Base-by-base conservation (phyloP, 169 alveolate species). In the Cryptosporidium meleagridis region DNA sequence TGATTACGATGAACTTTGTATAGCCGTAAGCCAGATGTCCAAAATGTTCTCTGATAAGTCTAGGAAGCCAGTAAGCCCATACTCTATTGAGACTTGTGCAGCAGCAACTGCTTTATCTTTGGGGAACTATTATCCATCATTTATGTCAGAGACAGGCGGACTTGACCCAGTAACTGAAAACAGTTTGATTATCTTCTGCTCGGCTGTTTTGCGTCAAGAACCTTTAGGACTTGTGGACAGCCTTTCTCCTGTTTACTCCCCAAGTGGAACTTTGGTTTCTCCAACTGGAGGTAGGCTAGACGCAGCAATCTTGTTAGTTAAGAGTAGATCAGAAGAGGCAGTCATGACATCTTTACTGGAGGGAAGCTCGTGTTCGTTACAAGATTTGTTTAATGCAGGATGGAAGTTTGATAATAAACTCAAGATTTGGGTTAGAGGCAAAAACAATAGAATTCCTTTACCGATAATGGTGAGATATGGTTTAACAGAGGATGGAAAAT, bases 381-480 rank as follows among this genome's bases (percentile, higher is more conserved):
- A 62, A 2, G 89, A 80, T 80, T 7, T 80, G 23, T 59, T 80
- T 33, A 80, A 59, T 80, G 89, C 80, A 9, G 89, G 89, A 7
- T 80, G 89, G 89, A 80, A 29, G 68, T 80, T 44, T 37, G 89
- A 80, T 14, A 80, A 59, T 23, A 80, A 80, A 62, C 52, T 80
- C 33, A 80, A 39, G 48, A 45, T 80, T 39, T 80, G 89, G 89
- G 75, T 39, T 21, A 69, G 89, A 37, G 89, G 75, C 1, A 39
- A 44, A 0, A 33, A 65, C 8, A 59, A 61, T 7, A 80, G 65
- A 21, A 53, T 80, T 14, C 89, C 89, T 31, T 10, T 80, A 9
- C 89, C 89, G 39, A 80, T 80, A 8, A 62, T 80, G 75, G 89
- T 80, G 10, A 69, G 89, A 16, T 80, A 58, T 62, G 89, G 80